Evolutionary conservation across 768 basidiomycete genomes (phyloP), one percentile per base, ranked within the genome.

Genomic region (Rhizopogon sp.): DNA sequence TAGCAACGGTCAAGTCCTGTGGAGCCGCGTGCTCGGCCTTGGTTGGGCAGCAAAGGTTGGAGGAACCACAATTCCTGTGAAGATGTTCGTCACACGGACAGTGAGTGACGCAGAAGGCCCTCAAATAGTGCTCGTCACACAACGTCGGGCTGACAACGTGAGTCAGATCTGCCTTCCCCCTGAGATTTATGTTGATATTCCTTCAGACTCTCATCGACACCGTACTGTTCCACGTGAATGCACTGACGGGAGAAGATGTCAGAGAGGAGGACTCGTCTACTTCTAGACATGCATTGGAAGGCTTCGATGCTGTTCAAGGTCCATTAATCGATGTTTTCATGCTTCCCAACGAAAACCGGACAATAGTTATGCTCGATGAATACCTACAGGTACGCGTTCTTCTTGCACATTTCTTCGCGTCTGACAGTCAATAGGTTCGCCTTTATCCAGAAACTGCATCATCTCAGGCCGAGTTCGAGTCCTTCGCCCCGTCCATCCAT

Each of bases 21-120:
- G 94, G 94, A 86, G 80, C 59, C 81, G 83, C 9, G 73, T 90
- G 2, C 75, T 96, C 2, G 89, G 90, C 0, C 74, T 88, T 29
- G 88, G 87, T 2, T 85, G 82, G 80, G 83, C 83, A 0, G 76
- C 72, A 6, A 68, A 73, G 39, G 70, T 83, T 22, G 87, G 85
- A 16, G 87, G 79, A 14, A 69, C 63, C 25, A 67, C 88, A 17
- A 54, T 77, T 4, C 86, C 88, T 5, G 70, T 79, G 39, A 89
- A 83, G 69, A 64, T 90, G 28, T 90, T 82, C 63, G 74, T 79
- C 16, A 68, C 78, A 6, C 77, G 75, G 22, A 74, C 74, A 39
- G 72, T 77, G 57, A 71, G 66, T 22, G 79, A 78, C 43, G 72
- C 65, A 9, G 68, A 67, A 31, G 50, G 72, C 42, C 81, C 87